A percentile compares a stretch with the other conserved stretches of the same genome.
Conservation (phyloP, 192 early-diverging fungal species). For the Backusella sp. region DNA sequence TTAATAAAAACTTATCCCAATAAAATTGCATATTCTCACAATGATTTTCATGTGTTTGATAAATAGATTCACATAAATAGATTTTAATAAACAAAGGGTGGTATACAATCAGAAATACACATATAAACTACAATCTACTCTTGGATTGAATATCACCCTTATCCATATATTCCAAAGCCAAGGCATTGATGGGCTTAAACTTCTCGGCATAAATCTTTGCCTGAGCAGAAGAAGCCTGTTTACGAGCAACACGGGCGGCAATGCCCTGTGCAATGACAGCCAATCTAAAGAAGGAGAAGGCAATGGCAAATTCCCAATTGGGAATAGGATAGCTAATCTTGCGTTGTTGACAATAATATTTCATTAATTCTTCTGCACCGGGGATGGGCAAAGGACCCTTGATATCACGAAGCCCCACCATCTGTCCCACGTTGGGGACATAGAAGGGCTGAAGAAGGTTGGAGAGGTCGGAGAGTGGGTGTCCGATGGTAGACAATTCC, state of each 20-base stretch:
- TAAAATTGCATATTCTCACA: not conserved
- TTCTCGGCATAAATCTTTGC: constrained; percentile 42
- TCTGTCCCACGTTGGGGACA: constrained; percentile 32
- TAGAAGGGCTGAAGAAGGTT: constrained; percentile 81
- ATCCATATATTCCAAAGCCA: constrained; percentile 63
- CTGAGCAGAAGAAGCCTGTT: constrained; percentile 79
- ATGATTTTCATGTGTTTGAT: not conserved
- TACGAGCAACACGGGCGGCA: constrained; percentile 77
- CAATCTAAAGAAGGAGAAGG: constrained; percentile 82
- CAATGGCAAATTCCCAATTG: constrained; percentile 76
- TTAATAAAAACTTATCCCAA: not conserved
- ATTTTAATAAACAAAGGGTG: not conserved
- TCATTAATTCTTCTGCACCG: constrained; percentile 60
- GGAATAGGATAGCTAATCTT: constrained; percentile 71
- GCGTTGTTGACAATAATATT: constrained; percentile 63
- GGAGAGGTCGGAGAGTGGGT: constrained; percentile 88
- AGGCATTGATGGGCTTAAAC: constrained; percentile 45
- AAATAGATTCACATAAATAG: not conserved
- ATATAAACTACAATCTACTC: not conserved
- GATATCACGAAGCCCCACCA: constrained; percentile 44
- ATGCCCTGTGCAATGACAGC: constrained; percentile 86
- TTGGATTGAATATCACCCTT: constrained; percentile 26
- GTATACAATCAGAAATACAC: not conserved
- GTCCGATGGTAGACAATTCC: constrained; percentile 89
- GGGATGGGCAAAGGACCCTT: constrained; percentile 55